Conservation (phyloP, 768 basidiomycete genomes). For the Serendipita vermifera region DNA sequence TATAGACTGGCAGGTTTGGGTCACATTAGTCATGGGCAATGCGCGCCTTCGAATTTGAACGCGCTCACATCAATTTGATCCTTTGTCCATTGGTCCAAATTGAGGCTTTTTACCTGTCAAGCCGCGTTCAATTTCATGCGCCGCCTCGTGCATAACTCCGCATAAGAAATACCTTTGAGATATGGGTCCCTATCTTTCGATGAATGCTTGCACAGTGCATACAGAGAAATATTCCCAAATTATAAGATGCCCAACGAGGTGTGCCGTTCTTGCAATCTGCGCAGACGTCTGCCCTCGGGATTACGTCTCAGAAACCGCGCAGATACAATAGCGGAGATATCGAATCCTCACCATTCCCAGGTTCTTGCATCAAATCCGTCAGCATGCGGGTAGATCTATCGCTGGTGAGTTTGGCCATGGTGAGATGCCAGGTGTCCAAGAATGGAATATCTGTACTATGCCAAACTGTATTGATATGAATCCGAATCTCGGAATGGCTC, state of each 20-base stretch:
- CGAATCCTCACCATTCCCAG: slow-evolving; percentile 63
- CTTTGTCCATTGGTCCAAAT: slow-evolving; percentile 75
- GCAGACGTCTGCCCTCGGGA: slow-evolving; percentile 49
- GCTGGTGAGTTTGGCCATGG: not conserved
- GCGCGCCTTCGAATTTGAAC: not conserved
- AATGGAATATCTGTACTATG: too few relatives aligned
- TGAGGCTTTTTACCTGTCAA: slow-evolving; percentile 64
- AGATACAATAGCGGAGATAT: not conserved
- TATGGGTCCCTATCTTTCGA: slow-evolving; percentile 87
- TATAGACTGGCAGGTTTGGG: slow-evolving; percentile 44
- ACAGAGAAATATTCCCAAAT: slow-evolving; percentile 80
- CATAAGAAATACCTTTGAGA: slow-evolving; percentile 73
- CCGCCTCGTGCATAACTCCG: slow-evolving; percentile 5
- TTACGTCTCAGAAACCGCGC: slow-evolving; percentile 1
- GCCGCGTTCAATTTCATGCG: slow-evolving; percentile 9
- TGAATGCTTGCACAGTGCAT: slow-evolving; percentile 83
- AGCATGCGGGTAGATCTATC: slow-evolving; percentile 30
- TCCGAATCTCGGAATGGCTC: too few relatives aligned
- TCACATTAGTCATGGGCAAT: not conserved
- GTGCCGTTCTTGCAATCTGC: slow-evolving; percentile 83
- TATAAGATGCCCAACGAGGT: slow-evolving; percentile 84
- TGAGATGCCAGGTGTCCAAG: too few relatives aligned
- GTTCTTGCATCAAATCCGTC: slow-evolving; percentile 51
- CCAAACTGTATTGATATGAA: too few relatives aligned
- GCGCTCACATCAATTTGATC: slow-evolving; percentile 75